Base-by-base conservation (phyloP, 2,329 filamentous ascomycete genomes). In the Trichoderma sp. region DNA sequence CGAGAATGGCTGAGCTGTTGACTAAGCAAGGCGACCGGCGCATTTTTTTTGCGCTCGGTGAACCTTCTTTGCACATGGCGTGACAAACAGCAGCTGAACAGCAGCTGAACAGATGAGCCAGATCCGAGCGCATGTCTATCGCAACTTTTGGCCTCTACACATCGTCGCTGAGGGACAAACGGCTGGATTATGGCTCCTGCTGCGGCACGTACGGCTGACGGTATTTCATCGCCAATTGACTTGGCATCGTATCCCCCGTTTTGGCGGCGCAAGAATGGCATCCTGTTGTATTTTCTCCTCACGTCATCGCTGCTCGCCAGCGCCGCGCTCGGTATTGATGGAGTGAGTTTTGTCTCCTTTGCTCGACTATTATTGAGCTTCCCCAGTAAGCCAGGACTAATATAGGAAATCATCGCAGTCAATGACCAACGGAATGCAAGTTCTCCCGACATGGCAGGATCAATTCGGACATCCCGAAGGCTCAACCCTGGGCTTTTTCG, bases 281-380 rank as follows among this genome's bases (percentile, higher is more conserved):
- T 83, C 3, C 74, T 83, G 17, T 75, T 84, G 4, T 84, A 84
- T 73, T 83, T 84, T 47, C 74, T 84, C 4, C 78, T 84, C 17
- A 84, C 82, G 0, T 84, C 82, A 0, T 84, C 82, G 5, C 77
- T 83, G 1, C 74, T 84, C 36, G 80, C 82, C 39, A 84, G 82
- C 72, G 80, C 81, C 28, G 81, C 82, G 3, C 76, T 82, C 32
- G 82, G 82, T 15, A 83, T 84, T 55, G 82, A 84, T 50, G 82
- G 82, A 20, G 81, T 82, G 76, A 74, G 80, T 78, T 6, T 39
- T 59, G 28, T 53, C 13, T 34, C 6, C 32, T 28, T 9, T 7
- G n/a, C 47, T 53, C 11, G 13, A 4, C 9, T 3, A 4, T 23
- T 53, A n/a, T n/a, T 13, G 47, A 3, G 5, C 2, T 23, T 7